These are phyloP conservation scores for Trichoderma virens DNA, from an alignment of 495 filamentous ascomycete genomes.

Conservation along the genomic window DNA sequence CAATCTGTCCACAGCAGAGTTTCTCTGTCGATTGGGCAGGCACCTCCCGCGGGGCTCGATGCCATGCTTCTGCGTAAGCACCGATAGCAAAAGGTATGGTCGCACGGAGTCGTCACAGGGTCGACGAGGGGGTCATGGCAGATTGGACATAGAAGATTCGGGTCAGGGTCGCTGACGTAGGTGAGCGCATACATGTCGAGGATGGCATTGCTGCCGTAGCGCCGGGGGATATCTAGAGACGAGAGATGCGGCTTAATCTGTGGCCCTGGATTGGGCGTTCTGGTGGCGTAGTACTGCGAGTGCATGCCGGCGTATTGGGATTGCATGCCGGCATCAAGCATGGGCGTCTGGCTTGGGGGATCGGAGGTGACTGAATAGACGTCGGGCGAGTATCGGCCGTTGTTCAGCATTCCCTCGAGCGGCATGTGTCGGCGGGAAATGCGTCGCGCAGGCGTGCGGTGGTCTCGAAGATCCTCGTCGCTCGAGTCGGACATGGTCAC, in stretches of 20 bases:
- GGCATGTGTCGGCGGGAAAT: not conserved
- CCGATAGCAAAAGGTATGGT: constrained; percentile 54
- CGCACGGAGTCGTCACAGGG: constrained; percentile 59
- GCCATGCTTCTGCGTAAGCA: constrained; percentile 52
- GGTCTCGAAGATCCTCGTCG: not conserved
- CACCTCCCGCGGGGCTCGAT: constrained; percentile 8
- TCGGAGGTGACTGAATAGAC: not conserved
- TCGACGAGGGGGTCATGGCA: constrained; percentile 66
- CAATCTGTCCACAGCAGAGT: constrained; percentile 28
- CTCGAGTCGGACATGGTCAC: constrained; percentile 3
- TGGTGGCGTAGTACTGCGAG: not conserved
- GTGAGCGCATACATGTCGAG: constrained; percentile 58
- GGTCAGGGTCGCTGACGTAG: constrained; percentile 56
- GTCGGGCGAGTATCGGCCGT: not conserved
- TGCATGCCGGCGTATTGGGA: not conserved
- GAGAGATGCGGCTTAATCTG: constrained; percentile 1
- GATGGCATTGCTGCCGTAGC: constrained; percentile 11
- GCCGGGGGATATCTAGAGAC: constrained; percentile 1
- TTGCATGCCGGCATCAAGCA: not conserved
- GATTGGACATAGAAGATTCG: constrained; percentile 70
- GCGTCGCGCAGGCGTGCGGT: not conserved
- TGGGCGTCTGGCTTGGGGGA: not conserved
- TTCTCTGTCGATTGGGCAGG: constrained; percentile 45
- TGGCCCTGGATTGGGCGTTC: not conserved
- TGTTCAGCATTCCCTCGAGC: not conserved